phyloP scores from a whole-genome alignment of 148 eudicot species.

The Camellia japonica region DNA sequence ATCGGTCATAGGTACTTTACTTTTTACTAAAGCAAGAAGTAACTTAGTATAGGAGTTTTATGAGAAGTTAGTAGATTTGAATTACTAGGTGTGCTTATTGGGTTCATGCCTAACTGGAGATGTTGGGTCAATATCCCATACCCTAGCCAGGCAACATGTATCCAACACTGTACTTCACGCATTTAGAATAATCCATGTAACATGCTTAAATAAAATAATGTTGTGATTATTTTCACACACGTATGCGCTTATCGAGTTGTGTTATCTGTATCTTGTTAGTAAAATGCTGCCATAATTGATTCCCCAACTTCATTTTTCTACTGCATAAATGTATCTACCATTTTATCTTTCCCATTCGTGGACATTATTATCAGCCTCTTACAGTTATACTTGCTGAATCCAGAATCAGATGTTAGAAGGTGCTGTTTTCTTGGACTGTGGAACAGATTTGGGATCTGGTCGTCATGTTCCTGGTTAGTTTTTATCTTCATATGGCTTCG shows the following conservation, averaged over 20 bases:
- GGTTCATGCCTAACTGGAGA: not conserved
- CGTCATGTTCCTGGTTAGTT: constrained; percentile 82
- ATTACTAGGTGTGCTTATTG: not conserved
- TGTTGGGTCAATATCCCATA: not conserved
- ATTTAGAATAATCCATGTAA: not conserved
- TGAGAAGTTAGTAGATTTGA: not conserved
- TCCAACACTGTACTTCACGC: not conserved
- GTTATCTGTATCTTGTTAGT: not conserved
- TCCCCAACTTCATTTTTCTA: not conserved
- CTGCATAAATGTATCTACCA: not conserved
- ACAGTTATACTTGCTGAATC: constrained; percentile 8
- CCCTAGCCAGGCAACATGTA: not conserved
- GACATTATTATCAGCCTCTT: constrained; percentile 2
- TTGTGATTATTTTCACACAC: not conserved
- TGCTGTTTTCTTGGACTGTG: constrained; percentile 82
- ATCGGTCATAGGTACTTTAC: too few relatives aligned
- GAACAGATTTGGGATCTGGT: constrained; percentile 81
- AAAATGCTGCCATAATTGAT: not conserved
- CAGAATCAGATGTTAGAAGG: constrained; percentile 80
- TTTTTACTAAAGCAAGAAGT: not conserved
- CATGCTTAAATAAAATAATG: not conserved
- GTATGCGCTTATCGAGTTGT: not conserved
- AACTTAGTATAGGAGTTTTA: not conserved
- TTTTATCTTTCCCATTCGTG: not conserved
- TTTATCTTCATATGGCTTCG: constrained; percentile 6